These are phyloP conservation scores for Aspergillus ostianus DNA, from an alignment of 495 filamentous ascomycete species.

Conservation along the genomic window DNA sequence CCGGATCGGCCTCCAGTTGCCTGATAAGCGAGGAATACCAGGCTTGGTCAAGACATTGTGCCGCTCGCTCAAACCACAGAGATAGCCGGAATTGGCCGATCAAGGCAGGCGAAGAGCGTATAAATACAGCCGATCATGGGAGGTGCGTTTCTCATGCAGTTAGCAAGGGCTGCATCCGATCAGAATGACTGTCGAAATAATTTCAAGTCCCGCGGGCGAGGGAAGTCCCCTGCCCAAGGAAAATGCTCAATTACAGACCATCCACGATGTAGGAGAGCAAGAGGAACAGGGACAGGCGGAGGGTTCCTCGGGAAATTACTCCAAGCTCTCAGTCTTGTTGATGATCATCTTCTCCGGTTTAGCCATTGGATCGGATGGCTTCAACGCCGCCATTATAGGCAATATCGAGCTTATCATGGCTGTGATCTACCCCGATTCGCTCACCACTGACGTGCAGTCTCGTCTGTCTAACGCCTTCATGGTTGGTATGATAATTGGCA, in stretches of 20 bases:
- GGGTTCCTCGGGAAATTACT: conserved; percentile 11
- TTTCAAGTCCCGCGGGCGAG: neutral
- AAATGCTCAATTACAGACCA: neutral
- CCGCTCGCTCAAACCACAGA: neutral
- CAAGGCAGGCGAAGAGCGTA: neutral
- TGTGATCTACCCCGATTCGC: conserved; percentile 26
- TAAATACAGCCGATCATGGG: neutral
- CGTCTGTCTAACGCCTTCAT: conserved; percentile 29
- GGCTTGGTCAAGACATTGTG: neutral
- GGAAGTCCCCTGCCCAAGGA: neutral
- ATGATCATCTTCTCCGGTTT: conserved; percentile 31
- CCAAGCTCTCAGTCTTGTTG: conserved; percentile 22
- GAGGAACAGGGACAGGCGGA: neutral
- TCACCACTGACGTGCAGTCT: conserved; percentile 20
- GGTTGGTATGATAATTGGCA: conserved; percentile 37
- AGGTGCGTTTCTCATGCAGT: neutral
- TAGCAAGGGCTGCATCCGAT: neutral
- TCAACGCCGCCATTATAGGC: conserved; percentile 31
- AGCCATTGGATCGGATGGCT: conserved; percentile 29
- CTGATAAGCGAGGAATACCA: neutral
- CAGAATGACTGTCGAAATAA: neutral
- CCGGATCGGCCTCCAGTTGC: neutral
- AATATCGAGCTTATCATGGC: conserved; percentile 29
- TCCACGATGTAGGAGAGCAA: neutral
- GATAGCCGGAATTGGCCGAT: neutral